phyloP scores from a whole-genome alignment of 2,329 filamentous ascomycete species.

The Elsinoe australis region DNA sequence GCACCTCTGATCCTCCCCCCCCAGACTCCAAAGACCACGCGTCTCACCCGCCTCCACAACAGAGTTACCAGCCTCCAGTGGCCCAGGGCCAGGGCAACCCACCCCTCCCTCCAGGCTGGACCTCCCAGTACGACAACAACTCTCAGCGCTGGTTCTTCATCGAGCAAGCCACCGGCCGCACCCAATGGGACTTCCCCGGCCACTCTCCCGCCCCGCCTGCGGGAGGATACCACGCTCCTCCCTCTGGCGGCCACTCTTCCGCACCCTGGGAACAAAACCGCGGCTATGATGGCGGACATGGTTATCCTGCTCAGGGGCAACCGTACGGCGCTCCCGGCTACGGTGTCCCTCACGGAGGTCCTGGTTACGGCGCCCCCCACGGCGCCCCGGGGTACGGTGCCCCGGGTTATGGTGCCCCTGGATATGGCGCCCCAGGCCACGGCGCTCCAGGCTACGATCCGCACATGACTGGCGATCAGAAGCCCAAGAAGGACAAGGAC shows the following conservation, averaged over 20 bases:
- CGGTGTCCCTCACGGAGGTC: slow-evolving; percentile 10
- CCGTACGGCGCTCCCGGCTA: not conserved
- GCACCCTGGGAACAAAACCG: not conserved
- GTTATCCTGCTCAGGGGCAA: not conserved
- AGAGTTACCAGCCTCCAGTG: slow-evolving; percentile 25
- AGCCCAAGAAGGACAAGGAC: slow-evolving; percentile 30
- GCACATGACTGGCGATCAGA: slow-evolving; percentile 11
- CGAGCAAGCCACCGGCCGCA: slow-evolving; percentile 52
- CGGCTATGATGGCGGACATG: slow-evolving; percentile 3
- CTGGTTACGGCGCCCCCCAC: slow-evolving; percentile 18
- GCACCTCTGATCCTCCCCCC: slow-evolving; percentile 25
- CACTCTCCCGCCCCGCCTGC: slow-evolving; percentile 25
- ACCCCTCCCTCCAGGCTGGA: slow-evolving; percentile 54
- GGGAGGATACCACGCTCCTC: slow-evolving; percentile 25
- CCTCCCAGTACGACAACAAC: slow-evolving; percentile 54
- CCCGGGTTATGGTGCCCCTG: not conserved
- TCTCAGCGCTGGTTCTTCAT: slow-evolving; percentile 59
- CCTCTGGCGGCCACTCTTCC: slow-evolving; percentile 21
- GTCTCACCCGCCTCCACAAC: slow-evolving; percentile 22
- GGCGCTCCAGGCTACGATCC: not conserved
- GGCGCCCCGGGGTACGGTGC: slow-evolving; percentile 26
- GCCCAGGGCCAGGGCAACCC: slow-evolving; percentile 34
- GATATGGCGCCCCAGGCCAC: not conserved
- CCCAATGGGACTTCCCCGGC: slow-evolving; percentile 56
- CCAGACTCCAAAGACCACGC: slow-evolving; percentile 26